Base-by-base conservation (phyloP, 2,329 filamentous ascomycete genomes). In the Venturia oleaginea region DNA sequence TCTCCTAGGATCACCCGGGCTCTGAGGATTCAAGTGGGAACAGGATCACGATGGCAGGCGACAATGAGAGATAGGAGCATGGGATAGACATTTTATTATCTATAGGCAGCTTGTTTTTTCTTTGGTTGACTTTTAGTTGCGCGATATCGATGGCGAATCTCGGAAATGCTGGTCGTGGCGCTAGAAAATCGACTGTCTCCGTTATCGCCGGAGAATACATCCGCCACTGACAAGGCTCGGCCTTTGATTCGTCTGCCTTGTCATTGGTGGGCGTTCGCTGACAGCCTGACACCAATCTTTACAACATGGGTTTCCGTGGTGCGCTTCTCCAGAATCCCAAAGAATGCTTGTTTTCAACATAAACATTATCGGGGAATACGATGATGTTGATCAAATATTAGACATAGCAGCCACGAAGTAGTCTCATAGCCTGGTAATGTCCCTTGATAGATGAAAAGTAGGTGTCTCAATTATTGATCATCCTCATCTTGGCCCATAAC, bases 401-500 rank as follows among this genome's bases (percentile, higher is more conserved):
- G 34, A 37, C 34, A 5, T 37, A 4, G 4, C 34, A 37, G 34
- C 34, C 34, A 37, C 34, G 34, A 10, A 37, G 5, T 37, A 10
- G 34, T 10, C 34, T 46, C 43, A 24, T n/a, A 24, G 19, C n/a
- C 19, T 46, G n/a, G n/a, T n/a, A 7, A 24, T 24, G 43, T 24
- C n/a, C n/a, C 22, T n/a, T 43, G 40, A n/a, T 2, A 46, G n/a
- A 46, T 24, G 13, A 30, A 54, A 17, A 6, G 11, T 4, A 19
- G 27, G n/a, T 57, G 7, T 19, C 30, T 22, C n/a, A 10, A 15
- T 57, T 6, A 57, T 34, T 22, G 24, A 57, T 57, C 51, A n/a
- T 57, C 51, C 51, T 78, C 80, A 54, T 83, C 82, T 64, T 84
- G 84, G 0, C 85, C 90, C 86, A 96, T 91, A 0, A 96, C 89